Percentiles rank a stretch among this genome's conserved stretches.
Conservation (phyloP, 306 rosid species). For the Arachis hypogaea region DNA sequence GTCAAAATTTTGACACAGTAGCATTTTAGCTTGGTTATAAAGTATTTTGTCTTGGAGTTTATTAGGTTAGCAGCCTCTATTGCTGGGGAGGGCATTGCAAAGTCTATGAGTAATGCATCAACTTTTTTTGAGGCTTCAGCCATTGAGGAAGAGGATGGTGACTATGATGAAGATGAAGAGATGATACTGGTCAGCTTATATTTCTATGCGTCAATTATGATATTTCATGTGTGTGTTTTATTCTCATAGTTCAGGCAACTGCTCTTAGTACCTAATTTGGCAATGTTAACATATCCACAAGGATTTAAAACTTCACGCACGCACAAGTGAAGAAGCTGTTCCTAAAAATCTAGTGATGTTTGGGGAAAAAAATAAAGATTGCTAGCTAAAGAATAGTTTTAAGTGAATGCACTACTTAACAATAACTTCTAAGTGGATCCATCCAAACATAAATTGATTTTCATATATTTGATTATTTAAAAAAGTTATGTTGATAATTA, state of each 20-base stretch:
- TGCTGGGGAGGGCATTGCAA: constrained; percentile 45
- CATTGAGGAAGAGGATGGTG: constrained; percentile 42
- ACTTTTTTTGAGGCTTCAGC: constrained; percentile 39
- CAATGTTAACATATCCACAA: constrained; percentile 5
- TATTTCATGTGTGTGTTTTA: constrained; percentile 14
- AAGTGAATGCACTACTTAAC: too few species aligned
- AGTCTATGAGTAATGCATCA: constrained; percentile 43
- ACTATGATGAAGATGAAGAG: constrained; percentile 55
- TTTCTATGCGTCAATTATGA: constrained; percentile 15
- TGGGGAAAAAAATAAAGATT: not conserved
- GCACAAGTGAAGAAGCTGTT: too few species aligned
- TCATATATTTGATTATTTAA: too few species aligned
- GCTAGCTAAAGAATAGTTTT: too few species aligned
- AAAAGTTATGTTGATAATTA: too few species aligned
- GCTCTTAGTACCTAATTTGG: constrained; percentile 26
- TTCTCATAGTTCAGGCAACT: constrained; percentile 14
- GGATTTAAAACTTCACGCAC: not conserved
- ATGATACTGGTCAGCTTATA: constrained; percentile 53
- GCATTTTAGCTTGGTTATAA: constrained; percentile 29
- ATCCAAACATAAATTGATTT: too few species aligned
- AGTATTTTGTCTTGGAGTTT: constrained; percentile 21
- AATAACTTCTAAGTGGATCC: too few species aligned
- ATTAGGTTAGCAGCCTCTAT: constrained; percentile 56
- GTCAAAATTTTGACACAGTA: constrained; percentile 17
- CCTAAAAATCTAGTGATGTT: constrained; percentile 18